Evolutionary conservation across 2,329 filamentous ascomycete genomes (phyloP).

Genomic region (Ophiostoma novo-ulmi): DNA sequence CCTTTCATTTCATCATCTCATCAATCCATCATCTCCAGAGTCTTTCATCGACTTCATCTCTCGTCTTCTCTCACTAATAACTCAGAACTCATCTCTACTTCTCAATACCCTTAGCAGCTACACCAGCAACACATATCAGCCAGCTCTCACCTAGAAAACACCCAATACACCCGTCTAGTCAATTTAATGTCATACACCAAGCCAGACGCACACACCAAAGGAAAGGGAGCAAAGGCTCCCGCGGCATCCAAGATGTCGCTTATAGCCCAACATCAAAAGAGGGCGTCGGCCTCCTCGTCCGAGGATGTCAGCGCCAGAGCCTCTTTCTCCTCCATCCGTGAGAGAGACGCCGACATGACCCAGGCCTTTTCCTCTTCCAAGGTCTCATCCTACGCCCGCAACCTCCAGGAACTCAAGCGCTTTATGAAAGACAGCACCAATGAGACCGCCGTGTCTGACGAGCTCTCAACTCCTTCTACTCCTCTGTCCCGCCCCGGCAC

Average conservation of each 20-base stretch:
- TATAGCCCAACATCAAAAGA: constrained; percentile 19
- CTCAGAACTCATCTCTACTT: neutral
- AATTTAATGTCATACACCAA: constrained; percentile 23
- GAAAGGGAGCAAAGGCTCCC: constrained; percentile 22
- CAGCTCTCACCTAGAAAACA: neutral
- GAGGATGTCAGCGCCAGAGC: constrained; percentile 38
- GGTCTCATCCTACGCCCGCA: constrained; percentile 50
- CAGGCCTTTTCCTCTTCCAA: constrained; percentile 61
- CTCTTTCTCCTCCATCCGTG: constrained; percentile 59
- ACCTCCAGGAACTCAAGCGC: constrained; percentile 25
- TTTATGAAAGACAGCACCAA: constrained; percentile 25
- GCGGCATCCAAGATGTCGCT: constrained; percentile 21
- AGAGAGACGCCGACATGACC: constrained; percentile 53
- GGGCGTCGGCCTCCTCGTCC: constrained; percentile 24
- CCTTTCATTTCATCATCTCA: neutral
- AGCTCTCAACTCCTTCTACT: constrained; percentile 32
- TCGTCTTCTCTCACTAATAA: neutral
- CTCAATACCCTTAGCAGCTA: neutral
- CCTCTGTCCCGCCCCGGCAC: constrained; percentile 15
- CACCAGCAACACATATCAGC: neutral
- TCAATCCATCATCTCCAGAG: neutral
- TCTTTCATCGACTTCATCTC: neutral
- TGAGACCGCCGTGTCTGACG: constrained; percentile 50
- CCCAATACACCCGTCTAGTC: neutral
- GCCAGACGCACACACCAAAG: constrained; percentile 18